A percentile compares a stretch with the other conserved stretches of the same genome.
phyloP scores from a whole-genome alignment of 768 basidiomycete species.

The Macrocybe gigantea region DNA sequence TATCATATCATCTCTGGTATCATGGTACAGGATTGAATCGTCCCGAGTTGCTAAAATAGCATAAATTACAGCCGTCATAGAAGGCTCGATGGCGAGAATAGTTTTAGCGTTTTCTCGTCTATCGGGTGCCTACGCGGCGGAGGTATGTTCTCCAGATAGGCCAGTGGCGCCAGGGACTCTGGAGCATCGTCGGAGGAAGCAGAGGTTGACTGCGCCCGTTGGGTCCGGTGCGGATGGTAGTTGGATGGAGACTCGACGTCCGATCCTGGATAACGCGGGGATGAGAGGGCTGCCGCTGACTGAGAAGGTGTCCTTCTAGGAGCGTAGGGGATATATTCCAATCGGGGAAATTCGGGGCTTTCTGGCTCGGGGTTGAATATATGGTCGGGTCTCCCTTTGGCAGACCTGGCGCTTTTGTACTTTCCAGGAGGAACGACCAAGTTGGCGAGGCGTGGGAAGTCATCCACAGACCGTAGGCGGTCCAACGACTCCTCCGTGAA shows the following conservation, averaged over 20 bases:
- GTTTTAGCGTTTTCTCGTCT: slow-evolving; percentile 45
- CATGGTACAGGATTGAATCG: too few relatives aligned
- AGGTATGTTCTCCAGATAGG: slow-evolving; percentile 54
- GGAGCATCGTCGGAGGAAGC: slow-evolving; percentile 1
- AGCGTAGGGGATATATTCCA: neutral
- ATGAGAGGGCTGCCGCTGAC: too few relatives aligned
- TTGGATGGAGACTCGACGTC: slow-evolving; percentile 1
- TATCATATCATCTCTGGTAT: too few relatives aligned
- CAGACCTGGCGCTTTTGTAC: slow-evolving; percentile 62
- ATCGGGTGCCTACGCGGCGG: slow-evolving; percentile 62
- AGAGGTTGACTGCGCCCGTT: neutral
- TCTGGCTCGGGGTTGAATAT: slow-evolving; percentile 6
- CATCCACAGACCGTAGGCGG: slow-evolving; percentile 51
- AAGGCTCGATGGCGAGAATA: slow-evolving; percentile 24
- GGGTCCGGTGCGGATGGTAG: neutral
- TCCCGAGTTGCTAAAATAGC: too few relatives aligned
- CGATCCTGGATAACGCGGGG: too few relatives aligned
- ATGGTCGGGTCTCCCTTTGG: slow-evolving; percentile 24
- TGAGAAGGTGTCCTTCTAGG: neutral
- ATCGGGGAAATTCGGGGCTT: slow-evolving; percentile 16
- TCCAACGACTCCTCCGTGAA: slow-evolving; percentile 61
- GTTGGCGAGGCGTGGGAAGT: slow-evolving; percentile 45
- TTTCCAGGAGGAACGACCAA: slow-evolving; percentile 52
- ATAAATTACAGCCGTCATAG: slow-evolving; percentile 2
- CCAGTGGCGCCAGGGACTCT: slow-evolving; percentile 51